Base-by-base conservation (phyloP, 192 early-diverging fungal genomes). In the Backusella circina region DNA sequence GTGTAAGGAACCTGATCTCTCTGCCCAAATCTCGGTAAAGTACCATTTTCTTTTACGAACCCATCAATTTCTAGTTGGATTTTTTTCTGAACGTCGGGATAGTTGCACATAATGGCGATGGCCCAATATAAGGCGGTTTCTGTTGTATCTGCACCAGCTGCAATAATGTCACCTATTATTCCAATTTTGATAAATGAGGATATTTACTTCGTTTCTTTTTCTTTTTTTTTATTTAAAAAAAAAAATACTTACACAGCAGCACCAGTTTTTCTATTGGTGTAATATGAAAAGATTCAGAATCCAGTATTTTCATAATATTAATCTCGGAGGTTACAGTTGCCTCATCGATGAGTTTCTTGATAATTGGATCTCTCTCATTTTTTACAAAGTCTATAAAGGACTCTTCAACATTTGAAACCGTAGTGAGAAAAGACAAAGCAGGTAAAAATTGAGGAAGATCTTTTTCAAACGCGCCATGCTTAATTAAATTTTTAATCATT, bases 101-200 rank as follows among this genome's bases (percentile, higher is more conserved):
- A 26, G 15, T 65, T 31, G 31, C 51, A 38, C 21, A 73, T 5
- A 15, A 73, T 35, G 8, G 71, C 71, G 39, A 73, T 61, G 10
- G 31, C 21, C 71, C 71, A 73, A 35, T 7, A 38, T 28, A 73
- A 26, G 3, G 51, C n/a, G 2, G 23, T 51, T 13, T 65, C 35
- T 10, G 39, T 75, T 33, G 73, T 75, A 28, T 73, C 71, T 64
- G 32, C 39, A 21, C 73, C 73, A 9, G 26, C 61, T 47, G 31
- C 38, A 47, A 75, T 47, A 1, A 51, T 21, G 50, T 67, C 65
- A 67, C 36, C 61, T 75, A 61, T 35, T 39, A 16, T 41, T n/a
- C n/a, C n/a, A 16, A 3, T 41, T 41, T 16, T 41, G 39, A 15
- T 41, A 13, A 41, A 12, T 41, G 15, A 41, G 1, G 13, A 41